Evolutionary conservation across 352 stramenopile genomes (phyloP).

Genomic region (Peronospora tabacina): DNA sequence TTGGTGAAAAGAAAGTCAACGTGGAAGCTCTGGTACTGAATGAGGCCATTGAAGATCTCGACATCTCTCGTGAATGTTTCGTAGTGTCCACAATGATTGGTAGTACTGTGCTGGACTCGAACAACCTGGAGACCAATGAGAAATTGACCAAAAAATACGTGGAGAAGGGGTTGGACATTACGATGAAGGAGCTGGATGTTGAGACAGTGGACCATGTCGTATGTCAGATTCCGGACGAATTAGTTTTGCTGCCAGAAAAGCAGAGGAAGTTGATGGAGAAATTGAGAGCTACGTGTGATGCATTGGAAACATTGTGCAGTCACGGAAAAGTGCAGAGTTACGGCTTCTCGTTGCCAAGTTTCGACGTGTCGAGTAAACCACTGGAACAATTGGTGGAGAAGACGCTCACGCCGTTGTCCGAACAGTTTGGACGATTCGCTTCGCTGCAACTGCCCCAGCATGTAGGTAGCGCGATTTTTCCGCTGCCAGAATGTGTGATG

Average conservation of each 20-base stretch:
- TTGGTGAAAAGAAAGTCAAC: conserved; percentile 50
- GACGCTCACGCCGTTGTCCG: conserved; percentile 33
- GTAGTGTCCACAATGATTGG: conserved; percentile 53
- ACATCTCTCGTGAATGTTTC: conserved; percentile 52
- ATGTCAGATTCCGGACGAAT: conserved; percentile 50
- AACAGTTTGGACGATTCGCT: conserved; percentile 41
- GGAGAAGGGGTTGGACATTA: conserved; percentile 39
- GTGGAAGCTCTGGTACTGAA: conserved; percentile 61
- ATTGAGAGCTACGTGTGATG: conserved; percentile 28
- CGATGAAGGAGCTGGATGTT: conserved; percentile 43
- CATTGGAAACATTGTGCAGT: conserved; percentile 34
- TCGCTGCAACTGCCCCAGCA: conserved; percentile 57
- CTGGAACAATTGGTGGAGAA: conserved; percentile 43
- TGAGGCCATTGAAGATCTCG: conserved; percentile 51
- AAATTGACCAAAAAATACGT: conserved; percentile 39
- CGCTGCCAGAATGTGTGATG: conserved; percentile 27
- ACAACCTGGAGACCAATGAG: conserved; percentile 23
- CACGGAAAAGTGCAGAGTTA: conserved; percentile 55
- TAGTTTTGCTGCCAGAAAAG: conserved; percentile 18
- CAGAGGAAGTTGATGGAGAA: conserved; percentile 26
- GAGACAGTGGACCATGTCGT: conserved; percentile 60
- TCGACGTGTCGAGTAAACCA: conserved; percentile 15
- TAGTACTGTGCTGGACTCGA: conserved; percentile 39
- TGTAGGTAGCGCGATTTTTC: conserved; percentile 29
- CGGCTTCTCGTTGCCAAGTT: conserved; percentile 41